Evolutionary conservation across 129 eudicot species (phyloP).

Genomic region (Pittosporum tobira): DNA sequence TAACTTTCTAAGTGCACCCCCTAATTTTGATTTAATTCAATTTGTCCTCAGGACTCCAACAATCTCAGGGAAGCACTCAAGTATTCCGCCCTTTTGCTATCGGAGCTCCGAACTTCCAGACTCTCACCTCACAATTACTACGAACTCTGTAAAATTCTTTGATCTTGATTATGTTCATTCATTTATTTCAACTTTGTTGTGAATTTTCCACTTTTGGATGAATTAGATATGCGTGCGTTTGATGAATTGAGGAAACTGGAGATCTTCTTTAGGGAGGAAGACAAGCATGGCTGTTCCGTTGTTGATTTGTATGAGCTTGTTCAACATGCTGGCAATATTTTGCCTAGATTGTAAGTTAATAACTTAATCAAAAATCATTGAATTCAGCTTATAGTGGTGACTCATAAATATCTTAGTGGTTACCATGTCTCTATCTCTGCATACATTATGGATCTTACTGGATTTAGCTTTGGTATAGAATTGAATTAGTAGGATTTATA

Average conservation of each 20-base stretch:
- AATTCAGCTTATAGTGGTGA: not conserved
- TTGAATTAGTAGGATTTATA: too few relatives aligned
- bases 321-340: conserved; percentile 93
- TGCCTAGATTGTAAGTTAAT: conserved; percentile 80
- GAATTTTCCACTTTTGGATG: conserved; percentile 16
- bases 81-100: conserved; percentile 78
- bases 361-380: not conserved
- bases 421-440: not conserved
- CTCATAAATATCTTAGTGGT: not conserved
- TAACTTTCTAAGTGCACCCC: not conserved
- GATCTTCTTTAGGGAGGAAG: conserved; percentile 82
- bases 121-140: conserved; percentile 93
- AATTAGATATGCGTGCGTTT: conserved; percentile 87
- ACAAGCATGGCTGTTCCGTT: conserved; percentile 84
- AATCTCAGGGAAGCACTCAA: conserved; percentile 93
- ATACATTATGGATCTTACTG: too few relatives aligned
- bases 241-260: conserved; percentile 87
- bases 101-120: conserved; percentile 92
- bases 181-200: not conserved
- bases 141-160: conserved; percentile 61
- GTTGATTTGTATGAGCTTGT: conserved; percentile 90
- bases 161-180: not conserved
- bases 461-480: too few relatives aligned
- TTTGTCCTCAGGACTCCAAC: conserved; percentile 48
- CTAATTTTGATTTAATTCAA: conserved; percentile 5